phyloP scores from a whole-genome alignment of 306 rosid species.

The Hippophae tibetana region DNA sequence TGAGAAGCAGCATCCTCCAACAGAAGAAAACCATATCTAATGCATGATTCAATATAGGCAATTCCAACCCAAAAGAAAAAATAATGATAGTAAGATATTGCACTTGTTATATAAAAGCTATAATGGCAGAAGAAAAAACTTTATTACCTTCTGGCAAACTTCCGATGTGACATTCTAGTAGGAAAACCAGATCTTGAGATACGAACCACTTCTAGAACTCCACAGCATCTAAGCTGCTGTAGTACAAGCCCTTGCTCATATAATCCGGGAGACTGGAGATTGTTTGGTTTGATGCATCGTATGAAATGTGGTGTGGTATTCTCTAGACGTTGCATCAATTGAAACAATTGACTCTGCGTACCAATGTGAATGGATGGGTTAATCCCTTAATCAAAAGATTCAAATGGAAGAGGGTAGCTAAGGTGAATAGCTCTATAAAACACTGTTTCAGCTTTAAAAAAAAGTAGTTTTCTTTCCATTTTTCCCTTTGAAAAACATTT shows the following conservation, averaged over 20 bases:
- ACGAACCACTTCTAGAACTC: constrained; percentile 95
- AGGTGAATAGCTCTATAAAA: background rate
- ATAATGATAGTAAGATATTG: background rate
- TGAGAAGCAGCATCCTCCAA: constrained; percentile 71
- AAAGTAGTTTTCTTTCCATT: background rate
- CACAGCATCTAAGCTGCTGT: constrained; percentile 96
- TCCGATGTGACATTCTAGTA: constrained; percentile 90
- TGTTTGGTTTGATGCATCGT: constrained; percentile 97
- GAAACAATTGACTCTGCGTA: constrained; percentile 80
- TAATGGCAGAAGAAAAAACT: constrained; percentile 7
- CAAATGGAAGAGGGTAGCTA: background rate
- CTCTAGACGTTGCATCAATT: constrained; percentile 88
- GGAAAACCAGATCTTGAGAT: constrained; percentile 98
- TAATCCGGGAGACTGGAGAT: constrained; percentile 81
- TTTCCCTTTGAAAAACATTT: background rate
- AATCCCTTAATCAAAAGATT: no score
- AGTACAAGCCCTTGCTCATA: constrained; percentile 94
- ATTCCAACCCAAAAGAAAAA: constrained; percentile 10
- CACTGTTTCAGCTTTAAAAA: background rate
- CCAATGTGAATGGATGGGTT: constrained; percentile 18
- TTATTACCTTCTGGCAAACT: constrained; percentile 83
- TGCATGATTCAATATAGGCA: constrained; percentile 23
- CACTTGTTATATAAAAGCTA: background rate
- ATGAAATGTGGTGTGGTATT: constrained; percentile 97
- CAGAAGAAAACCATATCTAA: constrained; percentile 97